These are phyloP conservation scores for Apiospora aurea DNA, from an alignment of 2,329 filamentous ascomycete species.

Conservation along the genomic window DNA sequence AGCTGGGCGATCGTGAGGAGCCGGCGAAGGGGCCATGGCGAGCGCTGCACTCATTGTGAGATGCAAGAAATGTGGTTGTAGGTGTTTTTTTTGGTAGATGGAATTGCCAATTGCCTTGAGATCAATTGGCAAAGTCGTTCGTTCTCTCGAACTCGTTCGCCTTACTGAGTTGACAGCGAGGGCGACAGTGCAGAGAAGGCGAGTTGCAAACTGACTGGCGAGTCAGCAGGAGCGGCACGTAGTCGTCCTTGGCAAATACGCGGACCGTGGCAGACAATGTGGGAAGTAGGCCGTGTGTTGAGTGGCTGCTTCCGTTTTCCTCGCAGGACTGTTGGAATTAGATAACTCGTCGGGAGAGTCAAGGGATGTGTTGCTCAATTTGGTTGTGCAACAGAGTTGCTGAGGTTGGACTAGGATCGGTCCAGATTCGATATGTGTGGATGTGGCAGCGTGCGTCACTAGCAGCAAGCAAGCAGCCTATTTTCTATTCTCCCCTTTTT, in stretches of 20 bases:
- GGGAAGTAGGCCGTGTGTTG: neutral
- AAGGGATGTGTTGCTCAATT: constrained; percentile 17
- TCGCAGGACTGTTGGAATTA: neutral
- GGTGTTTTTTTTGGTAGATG: neutral
- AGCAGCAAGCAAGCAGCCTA: constrained; percentile 24
- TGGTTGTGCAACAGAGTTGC: constrained; percentile 15
- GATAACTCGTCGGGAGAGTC: constrained; percentile 5
- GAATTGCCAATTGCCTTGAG: constrained; percentile 10
- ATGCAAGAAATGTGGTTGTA: constrained; percentile 7
- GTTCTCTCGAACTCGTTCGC: neutral
- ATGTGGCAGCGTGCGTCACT: constrained; percentile 22
- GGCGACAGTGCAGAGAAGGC: constrained; percentile 2
- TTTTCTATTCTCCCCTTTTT: constrained; percentile 21
- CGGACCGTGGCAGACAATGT: neutral
- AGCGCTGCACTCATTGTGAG: constrained; percentile 71
- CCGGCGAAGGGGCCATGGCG: constrained; percentile 73
- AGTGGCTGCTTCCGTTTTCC: constrained; percentile 8
- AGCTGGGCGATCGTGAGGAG: constrained; percentile 67
- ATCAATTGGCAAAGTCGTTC: constrained; percentile 3
- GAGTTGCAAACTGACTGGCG: constrained; percentile 9
- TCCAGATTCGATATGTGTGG: constrained; percentile 21
- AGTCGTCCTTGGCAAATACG: constrained; percentile 5
- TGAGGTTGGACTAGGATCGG: constrained; percentile 21
- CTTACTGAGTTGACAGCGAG: neutral
- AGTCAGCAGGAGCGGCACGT: constrained; percentile 16